These are phyloP conservation scores for Cutaneotrichosporon sp. DNA, from an alignment of 1,284 basidiomycete genomes.

Conservation along the genomic window DNA sequence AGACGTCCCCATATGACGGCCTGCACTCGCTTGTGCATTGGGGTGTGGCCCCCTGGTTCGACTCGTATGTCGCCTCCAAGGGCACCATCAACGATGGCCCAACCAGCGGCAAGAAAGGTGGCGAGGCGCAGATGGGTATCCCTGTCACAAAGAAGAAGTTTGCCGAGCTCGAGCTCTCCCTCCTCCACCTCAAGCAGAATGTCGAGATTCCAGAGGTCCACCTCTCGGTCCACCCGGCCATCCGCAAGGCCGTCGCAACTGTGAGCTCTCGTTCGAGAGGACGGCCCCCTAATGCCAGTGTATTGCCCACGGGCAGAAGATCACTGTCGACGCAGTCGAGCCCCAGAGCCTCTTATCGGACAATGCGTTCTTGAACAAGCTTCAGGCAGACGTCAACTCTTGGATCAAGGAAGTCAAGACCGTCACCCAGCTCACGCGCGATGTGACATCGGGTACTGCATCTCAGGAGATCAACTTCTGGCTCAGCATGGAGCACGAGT, in stretches of 20 bases:
- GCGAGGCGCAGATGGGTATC: constrained; percentile 81
- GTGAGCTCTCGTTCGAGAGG: too few relatives aligned
- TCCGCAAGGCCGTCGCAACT: constrained; percentile 75
- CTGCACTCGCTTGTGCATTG: constrained; percentile 93
- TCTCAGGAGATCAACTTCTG: constrained; percentile 99
- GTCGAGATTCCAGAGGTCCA: constrained; percentile 98
- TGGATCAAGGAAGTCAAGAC: constrained; percentile 99
- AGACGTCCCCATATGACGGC: constrained; percentile 78
- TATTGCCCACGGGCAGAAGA: constrained; percentile 32
- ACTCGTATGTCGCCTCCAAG: constrained; percentile 73
- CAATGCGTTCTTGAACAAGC: constrained; percentile 84
- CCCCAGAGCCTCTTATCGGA: constrained; percentile 61
- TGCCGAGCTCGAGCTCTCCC: constrained; percentile 92
- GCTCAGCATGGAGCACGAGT: constrained; percentile 85
- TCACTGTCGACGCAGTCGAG: constrained; percentile 46
- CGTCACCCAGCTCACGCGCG: constrained; percentile 86
- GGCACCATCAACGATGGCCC: constrained; percentile 51
- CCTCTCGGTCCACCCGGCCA: constrained; percentile 82
- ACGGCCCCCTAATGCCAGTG: constrained; percentile 16
- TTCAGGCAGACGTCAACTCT: constrained; percentile 89
- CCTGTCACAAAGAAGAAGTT: constrained; percentile 99
- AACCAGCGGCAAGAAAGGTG: constrained; percentile 69
- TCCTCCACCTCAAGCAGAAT: constrained; percentile 95
- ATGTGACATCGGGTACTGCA: constrained; percentile 92
- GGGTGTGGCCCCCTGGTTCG: constrained; percentile 97